Evolutionary conservation across 768 basidiomycete genomes (phyloP).

Genomic region (Phanerochaete sordida): DNA sequence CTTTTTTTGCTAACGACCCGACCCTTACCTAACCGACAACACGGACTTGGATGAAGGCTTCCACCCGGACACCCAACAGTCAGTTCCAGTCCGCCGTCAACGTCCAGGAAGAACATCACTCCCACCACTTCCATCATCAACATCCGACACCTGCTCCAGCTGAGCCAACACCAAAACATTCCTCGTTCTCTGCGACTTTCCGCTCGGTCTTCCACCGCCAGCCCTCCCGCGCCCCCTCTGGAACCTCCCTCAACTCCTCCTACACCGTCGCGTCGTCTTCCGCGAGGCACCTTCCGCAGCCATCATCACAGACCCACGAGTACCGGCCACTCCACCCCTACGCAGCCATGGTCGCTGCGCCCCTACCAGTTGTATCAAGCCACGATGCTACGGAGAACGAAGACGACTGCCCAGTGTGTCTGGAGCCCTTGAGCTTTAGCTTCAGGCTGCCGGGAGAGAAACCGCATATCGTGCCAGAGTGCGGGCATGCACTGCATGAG

Average conservation of each 20-base stretch:
- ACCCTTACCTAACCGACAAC: neutral
- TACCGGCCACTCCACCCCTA: slow-evolving; percentile 44
- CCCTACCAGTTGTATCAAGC: slow-evolving; percentile 69
- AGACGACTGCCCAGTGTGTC: slow-evolving; percentile 93
- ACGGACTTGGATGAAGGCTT: slow-evolving; percentile 8
- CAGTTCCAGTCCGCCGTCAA: slow-evolving; percentile 1
- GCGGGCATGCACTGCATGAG: slow-evolving; percentile 97
- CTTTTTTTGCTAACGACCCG: slow-evolving; percentile 10
- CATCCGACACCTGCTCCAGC: slow-evolving; percentile 11
- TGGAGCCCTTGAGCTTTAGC: slow-evolving; percentile 90
- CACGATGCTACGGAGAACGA: slow-evolving; percentile 64
- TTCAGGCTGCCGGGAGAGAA: slow-evolving; percentile 95
- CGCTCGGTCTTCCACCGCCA: slow-evolving; percentile 51
- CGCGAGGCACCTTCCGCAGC: slow-evolving; percentile 5
- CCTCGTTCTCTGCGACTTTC: slow-evolving; percentile 33
- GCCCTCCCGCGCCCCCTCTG: slow-evolving; percentile 41
- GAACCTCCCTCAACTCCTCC: slow-evolving; percentile 47
- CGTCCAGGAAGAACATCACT: slow-evolving; percentile 18
- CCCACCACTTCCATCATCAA: slow-evolving; percentile 22
- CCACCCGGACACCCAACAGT: slow-evolving; percentile 14
- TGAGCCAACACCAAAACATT: slow-evolving; percentile 10
- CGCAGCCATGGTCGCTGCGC: slow-evolving; percentile 58
- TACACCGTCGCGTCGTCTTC: slow-evolving; percentile 34
- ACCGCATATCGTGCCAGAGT: slow-evolving; percentile 95
- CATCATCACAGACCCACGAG: slow-evolving; percentile 37